Evolutionary conservation across 2,329 filamentous ascomycete species (phyloP).

Genomic region (Diplodia seriata): DNA sequence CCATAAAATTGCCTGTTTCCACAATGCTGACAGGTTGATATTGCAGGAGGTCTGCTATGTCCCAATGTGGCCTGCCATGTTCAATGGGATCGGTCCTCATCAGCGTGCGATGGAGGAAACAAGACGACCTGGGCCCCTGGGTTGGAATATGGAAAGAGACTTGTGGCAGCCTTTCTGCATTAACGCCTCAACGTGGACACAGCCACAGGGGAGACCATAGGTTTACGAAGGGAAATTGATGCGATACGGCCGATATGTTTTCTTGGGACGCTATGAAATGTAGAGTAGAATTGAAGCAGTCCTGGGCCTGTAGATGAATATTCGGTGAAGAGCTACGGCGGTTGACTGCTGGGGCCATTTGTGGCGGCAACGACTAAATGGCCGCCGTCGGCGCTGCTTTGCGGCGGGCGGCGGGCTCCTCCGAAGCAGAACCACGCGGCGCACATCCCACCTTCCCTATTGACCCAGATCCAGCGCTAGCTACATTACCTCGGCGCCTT

Average conservation of each 20-base stretch:
- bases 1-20: neutral
- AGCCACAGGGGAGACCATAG: neutral
- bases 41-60: slow-evolving; percentile 55
- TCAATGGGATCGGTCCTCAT: neutral
- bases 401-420: slow-evolving; percentile 22
- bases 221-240: neutral
- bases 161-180: slow-evolving; percentile 37
- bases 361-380: slow-evolving; percentile 21
- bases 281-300: too few relatives aligned
- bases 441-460: slow-evolving; percentile 21
- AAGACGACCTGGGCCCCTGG: neutral
- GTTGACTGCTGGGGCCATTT: neutral
- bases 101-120: neutral
- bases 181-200: slow-evolving; percentile 6
- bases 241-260: neutral
- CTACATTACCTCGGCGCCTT: slow-evolving; percentile 6
- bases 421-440: neutral
- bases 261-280: too few relatives aligned
- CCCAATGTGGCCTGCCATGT: slow-evolving; percentile 58
- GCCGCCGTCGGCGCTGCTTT: slow-evolving; percentile 3
- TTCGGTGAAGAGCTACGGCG: neutral
- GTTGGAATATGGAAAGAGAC: slow-evolving; percentile 23
- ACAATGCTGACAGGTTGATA: slow-evolving; percentile 3
- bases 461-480: slow-evolving; percentile 1
- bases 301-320: too few relatives aligned